Conservation (phyloP, 305 asterid genomes). For the Ilex paraguariensis region DNA sequence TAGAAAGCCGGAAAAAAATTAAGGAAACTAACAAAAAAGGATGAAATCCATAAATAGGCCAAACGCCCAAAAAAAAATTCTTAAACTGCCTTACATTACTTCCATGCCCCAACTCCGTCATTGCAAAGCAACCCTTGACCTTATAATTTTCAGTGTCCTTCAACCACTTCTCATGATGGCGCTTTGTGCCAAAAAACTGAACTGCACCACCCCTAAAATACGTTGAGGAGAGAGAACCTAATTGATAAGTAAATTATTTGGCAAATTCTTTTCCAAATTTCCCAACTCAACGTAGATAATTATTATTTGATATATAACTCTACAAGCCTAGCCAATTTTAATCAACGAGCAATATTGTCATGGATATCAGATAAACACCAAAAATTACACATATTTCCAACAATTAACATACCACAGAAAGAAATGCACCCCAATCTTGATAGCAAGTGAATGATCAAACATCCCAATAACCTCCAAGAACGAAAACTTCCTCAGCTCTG, state of each 20-base stretch:
- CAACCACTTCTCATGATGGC: constrained; percentile 94
- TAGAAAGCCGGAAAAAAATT: constrained; percentile 14
- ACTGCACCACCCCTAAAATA: constrained; percentile 85
- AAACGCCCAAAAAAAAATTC: constrained; percentile 5
- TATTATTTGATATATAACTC: background rate
- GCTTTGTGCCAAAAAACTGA: constrained; percentile 81
- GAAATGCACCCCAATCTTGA: constrained; percentile 84
- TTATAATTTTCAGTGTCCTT: constrained; percentile 61
- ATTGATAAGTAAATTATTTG: background rate
- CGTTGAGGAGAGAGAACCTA: background rate
- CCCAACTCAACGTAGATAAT: no score
- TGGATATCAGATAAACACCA: no score
- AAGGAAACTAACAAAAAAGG: constrained; percentile 8
- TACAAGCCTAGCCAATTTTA: no score
- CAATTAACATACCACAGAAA: constrained; percentile 53
- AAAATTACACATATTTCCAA: no score
- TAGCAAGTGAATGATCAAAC: constrained; percentile 82
- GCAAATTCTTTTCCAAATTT: no score
- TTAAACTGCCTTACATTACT: constrained; percentile 68
- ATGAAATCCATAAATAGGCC: background rate
- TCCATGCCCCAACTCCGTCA: constrained; percentile 99
- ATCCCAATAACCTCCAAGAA: constrained; percentile 61
- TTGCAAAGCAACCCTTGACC: constrained; percentile 83
- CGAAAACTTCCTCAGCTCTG: constrained; percentile 78
- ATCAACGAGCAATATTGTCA: no score